phyloP scores from a whole-genome alignment of 805 yeast species.

The Maudiozyma saulgeensis region DNA sequence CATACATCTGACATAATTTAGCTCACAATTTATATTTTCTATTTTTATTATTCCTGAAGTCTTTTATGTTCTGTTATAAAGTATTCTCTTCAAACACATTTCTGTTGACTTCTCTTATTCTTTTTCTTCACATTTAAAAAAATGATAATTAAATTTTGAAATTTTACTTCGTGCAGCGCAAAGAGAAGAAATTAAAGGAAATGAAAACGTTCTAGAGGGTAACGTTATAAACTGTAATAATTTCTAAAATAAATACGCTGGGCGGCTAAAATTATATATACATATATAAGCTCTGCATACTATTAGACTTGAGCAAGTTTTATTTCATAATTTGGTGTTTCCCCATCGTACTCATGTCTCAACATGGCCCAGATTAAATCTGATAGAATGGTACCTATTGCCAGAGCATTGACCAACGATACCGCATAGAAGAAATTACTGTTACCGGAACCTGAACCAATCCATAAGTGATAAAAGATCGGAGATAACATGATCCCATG shows the following conservation, averaged over 20 bases:
- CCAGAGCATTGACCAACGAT: constrained; percentile 67
- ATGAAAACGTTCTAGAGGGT: no score
- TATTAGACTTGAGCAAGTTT: constrained; percentile 42
- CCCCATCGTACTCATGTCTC: constrained; percentile 53
- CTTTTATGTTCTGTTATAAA: no score
- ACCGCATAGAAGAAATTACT: constrained; percentile 94
- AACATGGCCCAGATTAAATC: constrained; percentile 80
- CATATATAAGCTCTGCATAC: not conserved
- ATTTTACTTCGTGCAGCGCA: no score
- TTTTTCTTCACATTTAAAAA: no score
- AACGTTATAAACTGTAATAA: no score
- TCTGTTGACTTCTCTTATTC: no score
- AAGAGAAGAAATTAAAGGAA: no score
- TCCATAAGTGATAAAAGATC: constrained; percentile 89
- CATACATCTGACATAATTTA: constrained; percentile 1
- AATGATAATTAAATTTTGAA: no score
- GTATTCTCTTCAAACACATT: no score
- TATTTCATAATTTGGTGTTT: constrained; percentile 27
- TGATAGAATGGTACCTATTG: constrained; percentile 55
- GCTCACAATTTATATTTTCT: no score
- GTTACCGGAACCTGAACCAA: constrained; percentile 87
- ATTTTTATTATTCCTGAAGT: no score
- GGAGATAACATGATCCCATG: constrained; percentile 67
- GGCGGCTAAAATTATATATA: not conserved
- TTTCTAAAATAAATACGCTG: no score